Evolutionary conservation across 495 filamentous ascomycete species (phyloP).

Genomic region (Aspergillus affinis): DNA sequence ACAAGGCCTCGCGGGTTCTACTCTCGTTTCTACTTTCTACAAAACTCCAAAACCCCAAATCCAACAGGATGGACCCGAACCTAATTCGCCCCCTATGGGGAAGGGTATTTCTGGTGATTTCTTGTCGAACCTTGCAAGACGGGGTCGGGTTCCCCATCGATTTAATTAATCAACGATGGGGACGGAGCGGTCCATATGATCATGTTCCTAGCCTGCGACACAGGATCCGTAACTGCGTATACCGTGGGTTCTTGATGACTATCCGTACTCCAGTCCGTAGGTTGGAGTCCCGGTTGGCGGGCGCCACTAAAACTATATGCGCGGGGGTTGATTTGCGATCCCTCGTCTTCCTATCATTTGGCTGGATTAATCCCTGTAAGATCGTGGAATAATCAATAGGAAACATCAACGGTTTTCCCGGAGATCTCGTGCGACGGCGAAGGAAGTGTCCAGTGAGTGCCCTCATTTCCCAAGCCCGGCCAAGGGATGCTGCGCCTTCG

Average conservation of each 20-base stretch:
- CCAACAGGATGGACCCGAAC: not conserved
- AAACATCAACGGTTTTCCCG: not conserved
- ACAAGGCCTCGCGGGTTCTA: not conserved
- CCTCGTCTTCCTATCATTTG: constrained; percentile 14
- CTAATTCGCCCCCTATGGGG: not conserved
- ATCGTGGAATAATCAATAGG: constrained; percentile 16
- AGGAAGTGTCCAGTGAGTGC: constrained; percentile 2
- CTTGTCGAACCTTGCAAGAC: not conserved
- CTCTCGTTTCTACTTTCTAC: not conserved
- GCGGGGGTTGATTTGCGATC: not conserved
- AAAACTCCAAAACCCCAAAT: not conserved
- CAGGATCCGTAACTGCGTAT: not conserved
- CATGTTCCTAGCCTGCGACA: not conserved
- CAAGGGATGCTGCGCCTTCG: constrained; percentile 22
- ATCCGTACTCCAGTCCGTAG: too few relatives aligned
- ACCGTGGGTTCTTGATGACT: too few relatives aligned
- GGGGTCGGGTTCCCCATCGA: not conserved
- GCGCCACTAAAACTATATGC: constrained; percentile 5
- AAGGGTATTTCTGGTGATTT: not conserved
- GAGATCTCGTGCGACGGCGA: constrained; percentile 10
- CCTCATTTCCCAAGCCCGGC: constrained; percentile 14
- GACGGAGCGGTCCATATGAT: constrained; percentile 2
- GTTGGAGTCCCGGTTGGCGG: constrained; percentile 7
- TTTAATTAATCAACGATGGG: not conserved
- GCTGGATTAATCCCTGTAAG: constrained; percentile 9